These are phyloP conservation scores for Cucurbita pepo DNA, from an alignment of 306 rosid genomes.

Conservation along the genomic window DNA sequence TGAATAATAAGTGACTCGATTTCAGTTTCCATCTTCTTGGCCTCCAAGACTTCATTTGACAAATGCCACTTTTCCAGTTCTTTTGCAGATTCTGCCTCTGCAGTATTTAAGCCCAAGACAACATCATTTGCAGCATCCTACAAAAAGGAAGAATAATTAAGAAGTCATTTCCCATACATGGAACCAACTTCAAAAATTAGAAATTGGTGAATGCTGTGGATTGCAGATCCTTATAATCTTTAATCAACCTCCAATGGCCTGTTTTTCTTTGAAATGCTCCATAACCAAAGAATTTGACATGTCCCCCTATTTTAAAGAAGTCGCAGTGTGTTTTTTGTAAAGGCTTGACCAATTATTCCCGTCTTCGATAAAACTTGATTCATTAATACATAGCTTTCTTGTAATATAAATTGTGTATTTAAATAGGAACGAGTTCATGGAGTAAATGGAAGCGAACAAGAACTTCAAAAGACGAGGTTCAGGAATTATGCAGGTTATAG, in stretches of 20 bases:
- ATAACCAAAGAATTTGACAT: not conserved
- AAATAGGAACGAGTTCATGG: not conserved
- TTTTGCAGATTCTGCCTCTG: constrained; percentile 27
- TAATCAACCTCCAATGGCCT: not conserved
- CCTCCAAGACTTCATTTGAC: constrained; percentile 53
- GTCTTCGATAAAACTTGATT: not conserved
- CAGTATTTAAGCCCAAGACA: constrained; percentile 26
- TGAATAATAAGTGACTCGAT: constrained; percentile 46
- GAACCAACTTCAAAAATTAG: not conserved
- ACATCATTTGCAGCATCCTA: constrained; percentile 54
- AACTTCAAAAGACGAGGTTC: not conserved
- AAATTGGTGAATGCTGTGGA: not conserved
- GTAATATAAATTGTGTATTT: not conserved
- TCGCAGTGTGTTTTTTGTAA: not conserved
- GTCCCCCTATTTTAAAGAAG: not conserved
- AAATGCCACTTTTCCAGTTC: constrained; percentile 43
- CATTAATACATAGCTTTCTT: not conserved
- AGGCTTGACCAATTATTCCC: not conserved
- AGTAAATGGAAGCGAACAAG: not conserved
- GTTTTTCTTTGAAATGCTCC: not conserved
- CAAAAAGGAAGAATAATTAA: constrained; percentile 4
- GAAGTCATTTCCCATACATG: constrained; percentile 5
- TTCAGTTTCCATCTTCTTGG: constrained; percentile 61
- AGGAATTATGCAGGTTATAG: not conserved
- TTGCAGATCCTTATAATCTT: not conserved